A percentile compares a stretch with the other conserved stretches of the same genome.
Evolutionary conservation across 2,329 filamentous ascomycete species (phyloP).

Genomic region (Venturia effusa): DNA sequence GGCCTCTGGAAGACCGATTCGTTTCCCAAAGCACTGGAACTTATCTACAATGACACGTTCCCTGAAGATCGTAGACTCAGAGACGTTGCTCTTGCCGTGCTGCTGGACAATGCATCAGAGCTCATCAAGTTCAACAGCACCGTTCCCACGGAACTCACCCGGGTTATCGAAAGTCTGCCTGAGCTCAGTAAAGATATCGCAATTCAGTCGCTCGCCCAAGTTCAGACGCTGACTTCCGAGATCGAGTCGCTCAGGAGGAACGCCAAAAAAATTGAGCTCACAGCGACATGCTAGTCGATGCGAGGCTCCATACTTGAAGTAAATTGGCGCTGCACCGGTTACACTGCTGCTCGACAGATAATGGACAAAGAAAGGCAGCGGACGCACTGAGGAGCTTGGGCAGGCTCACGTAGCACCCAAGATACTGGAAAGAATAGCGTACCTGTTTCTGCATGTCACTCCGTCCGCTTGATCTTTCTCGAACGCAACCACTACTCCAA

Average conservation of each 20-base stretch:
- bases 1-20: neutral
- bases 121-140: neutral
- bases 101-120: neutral
- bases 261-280: neutral
- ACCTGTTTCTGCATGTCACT: too few species aligned
- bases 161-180: neutral
- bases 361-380: too few species aligned
- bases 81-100: neutral
- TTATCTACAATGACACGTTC: neutral
- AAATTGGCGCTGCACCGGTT: too few species aligned
- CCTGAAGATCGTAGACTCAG: neutral
- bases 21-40: neutral
- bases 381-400: too few species aligned
- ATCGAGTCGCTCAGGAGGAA: neutral
- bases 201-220: neutral
- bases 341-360: too few species aligned
- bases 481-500: neutral
- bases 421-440: too few species aligned
- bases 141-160: neutral
- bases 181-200: neutral
- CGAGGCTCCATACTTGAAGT: too few species aligned
- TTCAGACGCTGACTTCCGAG: too few species aligned
- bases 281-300: too few species aligned
- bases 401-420: too few species aligned
- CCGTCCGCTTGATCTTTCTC: too few species aligned